phyloP scores from a whole-genome alignment of 805 yeast genomes.

The Candida maltosa region DNA sequence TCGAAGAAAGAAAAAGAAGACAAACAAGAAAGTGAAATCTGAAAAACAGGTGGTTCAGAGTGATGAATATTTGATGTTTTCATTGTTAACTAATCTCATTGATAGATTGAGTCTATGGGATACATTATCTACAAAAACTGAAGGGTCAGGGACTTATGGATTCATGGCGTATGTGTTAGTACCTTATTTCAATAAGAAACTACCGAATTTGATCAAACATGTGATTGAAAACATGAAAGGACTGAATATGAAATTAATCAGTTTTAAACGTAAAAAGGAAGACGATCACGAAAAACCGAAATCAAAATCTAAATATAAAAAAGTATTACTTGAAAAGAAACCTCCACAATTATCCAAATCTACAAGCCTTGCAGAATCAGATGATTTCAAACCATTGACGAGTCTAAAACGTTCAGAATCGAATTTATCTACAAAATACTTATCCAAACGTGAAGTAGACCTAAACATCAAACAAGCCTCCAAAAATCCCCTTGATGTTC shows the following conservation, averaged over 20 bases:
- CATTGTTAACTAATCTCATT: constrained; percentile 38
- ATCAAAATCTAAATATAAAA: constrained; percentile 4
- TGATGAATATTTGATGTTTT: constrained; percentile 9
- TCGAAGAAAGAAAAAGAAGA: constrained; percentile 14
- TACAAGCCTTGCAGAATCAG: constrained; percentile 12
- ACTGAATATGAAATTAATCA: constrained; percentile 32
- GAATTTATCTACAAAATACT: constrained; percentile 33
- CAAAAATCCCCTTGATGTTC: background rate
- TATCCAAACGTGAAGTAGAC: constrained; percentile 40
- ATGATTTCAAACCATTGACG: constrained; percentile 24
- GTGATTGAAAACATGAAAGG: constrained; percentile 48
- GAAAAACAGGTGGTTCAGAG: constrained; percentile 34
- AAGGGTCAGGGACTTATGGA: constrained; percentile 35
- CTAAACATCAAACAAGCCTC: constrained; percentile 17
- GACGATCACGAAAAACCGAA: background rate
- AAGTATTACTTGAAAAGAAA: constrained; percentile 5
- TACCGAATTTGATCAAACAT: constrained; percentile 46
- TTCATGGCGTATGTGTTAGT: constrained; percentile 51
- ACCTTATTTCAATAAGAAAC: constrained; percentile 48
- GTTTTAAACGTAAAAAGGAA: background rate
- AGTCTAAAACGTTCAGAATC: constrained; percentile 39
- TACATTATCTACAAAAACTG: constrained; percentile 30
- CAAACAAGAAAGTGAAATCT: constrained; percentile 28
- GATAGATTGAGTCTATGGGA: constrained; percentile 58
- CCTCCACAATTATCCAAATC: constrained; percentile 12